phyloP scores from a whole-genome alignment of 768 basidiomycete species.

The Agaricus subrufescens region DNA sequence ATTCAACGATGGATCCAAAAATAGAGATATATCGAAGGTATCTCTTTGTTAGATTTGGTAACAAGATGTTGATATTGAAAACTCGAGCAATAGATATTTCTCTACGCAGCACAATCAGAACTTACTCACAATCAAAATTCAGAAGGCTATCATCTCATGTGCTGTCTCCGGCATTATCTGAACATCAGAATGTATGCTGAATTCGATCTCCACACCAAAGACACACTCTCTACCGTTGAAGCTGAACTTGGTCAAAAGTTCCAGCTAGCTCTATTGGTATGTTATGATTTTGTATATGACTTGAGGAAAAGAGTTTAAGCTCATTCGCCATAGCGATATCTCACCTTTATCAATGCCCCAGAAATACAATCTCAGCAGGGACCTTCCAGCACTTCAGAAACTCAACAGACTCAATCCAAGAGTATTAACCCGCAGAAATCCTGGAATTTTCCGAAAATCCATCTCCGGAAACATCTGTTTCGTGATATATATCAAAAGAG shows the following conservation, averaged over 20 bases:
- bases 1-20: conserved; percentile 28
- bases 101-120: neutral
- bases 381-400: too few relatives aligned
- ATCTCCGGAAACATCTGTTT: conserved; percentile 25
- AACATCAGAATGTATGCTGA: conserved; percentile 22
- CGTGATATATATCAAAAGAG: conserved; percentile 30
- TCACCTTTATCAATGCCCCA: too few relatives aligned
- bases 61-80: too few relatives aligned
- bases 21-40: conserved; percentile 28
- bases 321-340: neutral
- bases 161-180: conserved; percentile 20
- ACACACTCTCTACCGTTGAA: conserved; percentile 20
- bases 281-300: neutral
- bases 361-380: too few relatives aligned
- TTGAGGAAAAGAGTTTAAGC: too few relatives aligned
- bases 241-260: conserved; percentile 12
- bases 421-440: conserved; percentile 13
- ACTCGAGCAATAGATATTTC: neutral
- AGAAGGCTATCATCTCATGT: conserved; percentile 22
- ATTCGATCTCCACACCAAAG: conserved; percentile 28
- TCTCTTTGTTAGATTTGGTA: neutral
- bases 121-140: neutral
- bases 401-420: conserved; percentile 11
- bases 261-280: conserved; percentile 15
- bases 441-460: conserved; percentile 34